phyloP scores from a whole-genome alignment of 768 basidiomycete genomes.

The Boletus vinaceobasis region DNA sequence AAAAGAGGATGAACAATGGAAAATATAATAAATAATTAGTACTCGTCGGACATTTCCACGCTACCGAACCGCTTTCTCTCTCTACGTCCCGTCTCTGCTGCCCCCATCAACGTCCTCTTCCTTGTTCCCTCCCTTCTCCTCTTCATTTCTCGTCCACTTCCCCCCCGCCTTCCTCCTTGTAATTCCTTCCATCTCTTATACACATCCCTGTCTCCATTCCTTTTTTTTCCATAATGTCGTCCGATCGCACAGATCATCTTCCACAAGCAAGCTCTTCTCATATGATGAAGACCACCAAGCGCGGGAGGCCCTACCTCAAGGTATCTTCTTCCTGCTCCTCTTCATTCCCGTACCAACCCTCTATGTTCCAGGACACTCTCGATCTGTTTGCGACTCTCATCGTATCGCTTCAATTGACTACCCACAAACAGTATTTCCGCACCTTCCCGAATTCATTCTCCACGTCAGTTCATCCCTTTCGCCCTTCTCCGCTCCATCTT shows the following conservation, averaged over 20 bases:
- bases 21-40: slow-evolving; percentile 26
- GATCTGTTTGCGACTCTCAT: slow-evolving; percentile 97
- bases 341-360: slow-evolving; percentile 6
- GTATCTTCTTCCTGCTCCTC: slow-evolving; percentile 36
- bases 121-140: slow-evolving; percentile 33
- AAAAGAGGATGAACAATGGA: slow-evolving; percentile 18
- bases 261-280: slow-evolving; percentile 72
- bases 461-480: slow-evolving; percentile 58
- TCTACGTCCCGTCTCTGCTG: slow-evolving; percentile 13
- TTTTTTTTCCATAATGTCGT: slow-evolving; percentile 34
- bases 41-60: slow-evolving; percentile 25
- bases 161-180: slow-evolving; percentile 22
- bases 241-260: slow-evolving; percentile 38
- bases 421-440: slow-evolving; percentile 95
- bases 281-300: slow-evolving; percentile 98
- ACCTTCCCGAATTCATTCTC: slow-evolving; percentile 93
- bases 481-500: background rate
- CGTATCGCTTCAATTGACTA: slow-evolving; percentile 84
- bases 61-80: slow-evolving; percentile 23
- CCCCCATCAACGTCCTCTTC: slow-evolving; percentile 22
- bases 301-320: slow-evolving; percentile 92
- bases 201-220: slow-evolving; percentile 9
- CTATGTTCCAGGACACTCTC: slow-evolving; percentile 75
- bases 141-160: slow-evolving; percentile 23
- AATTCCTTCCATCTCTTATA: slow-evolving; percentile 16